Evolutionary conservation across 2,329 filamentous ascomycete genomes (phyloP).

Genomic region (Alternaria triticina): DNA sequence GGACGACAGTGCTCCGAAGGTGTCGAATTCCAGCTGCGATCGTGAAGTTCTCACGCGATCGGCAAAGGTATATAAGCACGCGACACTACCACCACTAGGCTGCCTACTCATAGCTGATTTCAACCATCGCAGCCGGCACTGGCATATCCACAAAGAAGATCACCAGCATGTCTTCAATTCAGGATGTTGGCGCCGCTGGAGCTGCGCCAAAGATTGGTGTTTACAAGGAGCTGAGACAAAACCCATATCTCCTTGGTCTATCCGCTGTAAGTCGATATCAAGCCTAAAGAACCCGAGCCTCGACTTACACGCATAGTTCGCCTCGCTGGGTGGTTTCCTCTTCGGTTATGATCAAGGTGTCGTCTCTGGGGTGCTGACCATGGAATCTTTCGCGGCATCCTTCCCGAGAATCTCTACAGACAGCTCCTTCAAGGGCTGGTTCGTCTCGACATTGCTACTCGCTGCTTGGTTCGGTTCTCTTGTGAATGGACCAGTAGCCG

Average conservation of each 20-base stretch:
- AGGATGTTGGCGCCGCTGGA: constrained; percentile 4
- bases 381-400: constrained; percentile 27
- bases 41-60: constrained; percentile 1
- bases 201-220: constrained; percentile 19
- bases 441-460: constrained; percentile 26
- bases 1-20: constrained; percentile 23
- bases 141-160: not conserved
- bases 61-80: constrained; percentile 11
- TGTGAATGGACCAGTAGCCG: constrained; percentile 30
- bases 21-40: constrained; percentile 11
- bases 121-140: not conserved
- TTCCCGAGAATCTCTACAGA: constrained; percentile 28
- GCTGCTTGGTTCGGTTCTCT: constrained; percentile 30
- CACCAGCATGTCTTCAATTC: not conserved
- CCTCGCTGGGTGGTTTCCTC: constrained; percentile 27
- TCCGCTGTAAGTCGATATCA: constrained; percentile 14
- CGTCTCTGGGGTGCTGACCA: constrained; percentile 25
- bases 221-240: constrained; percentile 27
- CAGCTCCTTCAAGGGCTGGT: constrained; percentile 30
- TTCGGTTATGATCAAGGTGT: constrained; percentile 33
- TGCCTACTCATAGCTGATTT: not conserved
- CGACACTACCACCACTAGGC: not conserved
- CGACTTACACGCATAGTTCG: too few species aligned
- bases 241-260: constrained; percentile 27
- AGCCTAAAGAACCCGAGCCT: too few species aligned